Evolutionary conservation across 2,329 filamentous ascomycete genomes (phyloP).

Genomic region (Fusarium sp.): DNA sequence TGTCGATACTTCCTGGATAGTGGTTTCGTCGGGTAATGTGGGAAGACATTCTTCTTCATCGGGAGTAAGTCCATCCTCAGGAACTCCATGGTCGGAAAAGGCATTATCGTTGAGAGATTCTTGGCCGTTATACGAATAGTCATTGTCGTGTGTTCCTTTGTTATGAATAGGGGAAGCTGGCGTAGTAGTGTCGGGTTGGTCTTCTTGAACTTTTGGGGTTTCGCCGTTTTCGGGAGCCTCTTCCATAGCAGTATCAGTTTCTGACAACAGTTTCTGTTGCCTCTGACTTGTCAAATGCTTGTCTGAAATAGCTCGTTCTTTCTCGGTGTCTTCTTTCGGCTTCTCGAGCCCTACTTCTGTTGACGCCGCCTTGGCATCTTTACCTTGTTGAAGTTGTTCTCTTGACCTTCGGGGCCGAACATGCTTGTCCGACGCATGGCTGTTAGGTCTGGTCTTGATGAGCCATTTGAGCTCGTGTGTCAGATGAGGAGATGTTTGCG

Average conservation of each 20-base stretch:
- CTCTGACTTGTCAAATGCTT: background rate
- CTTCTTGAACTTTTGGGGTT: background rate
- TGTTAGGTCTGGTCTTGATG: slow-evolving; percentile 25
- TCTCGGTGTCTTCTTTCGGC: background rate
- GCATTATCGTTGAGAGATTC: background rate
- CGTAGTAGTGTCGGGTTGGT: background rate
- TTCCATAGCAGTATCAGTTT: background rate
- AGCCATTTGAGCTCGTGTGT: slow-evolving; percentile 36
- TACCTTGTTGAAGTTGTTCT: background rate
- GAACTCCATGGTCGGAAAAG: background rate
- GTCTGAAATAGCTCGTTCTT: background rate
- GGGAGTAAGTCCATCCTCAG: background rate
- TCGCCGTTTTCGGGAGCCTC: background rate
- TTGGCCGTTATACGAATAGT: background rate
- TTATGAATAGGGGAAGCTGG: background rate
- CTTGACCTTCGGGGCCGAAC: slow-evolving; percentile 2
- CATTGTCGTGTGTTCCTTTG: background rate
- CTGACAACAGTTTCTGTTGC: background rate
- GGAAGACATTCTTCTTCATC: slow-evolving; percentile 1
- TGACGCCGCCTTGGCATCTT: background rate
- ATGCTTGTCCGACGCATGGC: background rate
- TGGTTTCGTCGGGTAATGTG: background rate
- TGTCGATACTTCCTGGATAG: slow-evolving; percentile 1
- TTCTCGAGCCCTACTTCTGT: background rate
- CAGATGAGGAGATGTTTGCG: background rate